phyloP scores from a whole-genome alignment of 2,329 filamentous ascomycete species.

The Xylaria sp. region DNA sequence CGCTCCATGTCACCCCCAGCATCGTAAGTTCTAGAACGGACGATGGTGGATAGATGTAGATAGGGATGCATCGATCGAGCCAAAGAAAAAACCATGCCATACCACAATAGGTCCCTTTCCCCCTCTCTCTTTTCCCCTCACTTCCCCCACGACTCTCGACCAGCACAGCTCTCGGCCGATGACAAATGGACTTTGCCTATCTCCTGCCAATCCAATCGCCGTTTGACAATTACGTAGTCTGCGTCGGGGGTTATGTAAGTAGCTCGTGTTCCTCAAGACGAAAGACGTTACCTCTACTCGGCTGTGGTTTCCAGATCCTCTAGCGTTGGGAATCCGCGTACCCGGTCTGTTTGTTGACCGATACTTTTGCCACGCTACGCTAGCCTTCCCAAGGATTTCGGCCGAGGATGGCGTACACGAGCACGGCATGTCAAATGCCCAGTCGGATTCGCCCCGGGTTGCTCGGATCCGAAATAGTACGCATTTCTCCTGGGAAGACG shows the following conservation, averaged over 20 bases:
- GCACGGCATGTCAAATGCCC: background rate
- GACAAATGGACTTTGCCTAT: background rate
- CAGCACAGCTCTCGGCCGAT: background rate
- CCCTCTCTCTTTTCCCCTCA: background rate
- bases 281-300: too few relatives aligned
- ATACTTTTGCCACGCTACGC: background rate
- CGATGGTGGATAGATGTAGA: slow-evolving; percentile 3
- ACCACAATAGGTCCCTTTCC: background rate
- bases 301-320: background rate
- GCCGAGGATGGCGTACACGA: background rate
- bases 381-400: background rate
- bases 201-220: background rate
- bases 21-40: slow-evolving; percentile 3
- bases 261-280: background rate
- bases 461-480: background rate
- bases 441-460: background rate
- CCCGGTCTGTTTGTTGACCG: background rate
- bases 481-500: background rate
- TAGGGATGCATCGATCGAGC: background rate
- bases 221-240: background rate
- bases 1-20: background rate
- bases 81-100: background rate
- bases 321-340: background rate
- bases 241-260: background rate
- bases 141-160: background rate